phyloP scores from a whole-genome alignment of 371 early-diverging fungal species.

The Ecytonucleospora hepatopenaei region DNA sequence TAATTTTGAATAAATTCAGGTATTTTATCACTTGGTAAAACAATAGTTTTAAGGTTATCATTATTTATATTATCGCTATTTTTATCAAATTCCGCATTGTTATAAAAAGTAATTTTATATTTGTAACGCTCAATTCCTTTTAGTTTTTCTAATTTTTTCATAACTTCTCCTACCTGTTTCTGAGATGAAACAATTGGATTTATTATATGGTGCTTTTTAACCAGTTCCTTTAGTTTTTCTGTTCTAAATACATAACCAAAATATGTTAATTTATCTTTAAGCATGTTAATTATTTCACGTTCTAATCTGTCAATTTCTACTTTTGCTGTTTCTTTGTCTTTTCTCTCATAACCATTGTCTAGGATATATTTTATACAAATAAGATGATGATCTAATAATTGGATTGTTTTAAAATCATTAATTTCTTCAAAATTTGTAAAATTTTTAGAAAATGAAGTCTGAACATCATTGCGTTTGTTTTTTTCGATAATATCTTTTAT shows the following conservation, averaged over 20 bases:
- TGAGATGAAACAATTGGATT: conserved; percentile 28
- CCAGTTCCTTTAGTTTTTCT: conserved; percentile 15
- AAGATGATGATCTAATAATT: conserved; percentile 1
- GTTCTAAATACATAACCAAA: conserved; percentile 13
- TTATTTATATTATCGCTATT: background rate
- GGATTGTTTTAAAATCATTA: no score
- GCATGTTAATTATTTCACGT: conserved; percentile 37
- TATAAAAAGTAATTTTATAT: conserved; percentile 16
- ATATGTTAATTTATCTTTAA: conserved; percentile 31
- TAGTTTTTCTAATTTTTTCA: conserved; percentile 32
- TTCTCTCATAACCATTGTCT: conserved; percentile 42
- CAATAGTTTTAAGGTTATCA: background rate
- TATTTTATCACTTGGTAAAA: background rate
- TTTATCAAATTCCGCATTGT: background rate
- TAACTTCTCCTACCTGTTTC: conserved; percentile 41
- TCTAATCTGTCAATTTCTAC: conserved; percentile 38
- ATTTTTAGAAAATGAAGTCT: no score
- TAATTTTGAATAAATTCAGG: background rate
- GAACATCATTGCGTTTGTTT: no score
- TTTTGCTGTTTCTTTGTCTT: conserved; percentile 39
- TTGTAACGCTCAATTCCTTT: conserved; percentile 40
- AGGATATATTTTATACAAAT: conserved; percentile 36
- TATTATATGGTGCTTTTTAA: conserved; percentile 27
- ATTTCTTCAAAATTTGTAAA: background rate
- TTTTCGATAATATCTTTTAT: background rate